Evolutionary conservation across 1,284 basidiomycete genomes (phyloP).

Genomic region (Cutaneotrichosporon spelunceum): DNA sequence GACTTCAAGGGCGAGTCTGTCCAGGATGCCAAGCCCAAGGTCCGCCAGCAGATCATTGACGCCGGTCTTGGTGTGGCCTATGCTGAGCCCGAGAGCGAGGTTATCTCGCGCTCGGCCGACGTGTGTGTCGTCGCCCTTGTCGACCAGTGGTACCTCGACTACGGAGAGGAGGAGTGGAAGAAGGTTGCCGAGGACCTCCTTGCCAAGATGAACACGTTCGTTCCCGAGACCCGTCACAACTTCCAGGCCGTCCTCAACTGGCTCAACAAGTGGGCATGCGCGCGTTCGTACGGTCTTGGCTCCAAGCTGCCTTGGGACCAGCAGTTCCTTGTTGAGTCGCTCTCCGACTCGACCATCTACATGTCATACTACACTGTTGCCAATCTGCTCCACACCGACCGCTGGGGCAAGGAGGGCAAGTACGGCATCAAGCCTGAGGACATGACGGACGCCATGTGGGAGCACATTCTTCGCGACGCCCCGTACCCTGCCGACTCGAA

Average conservation of each 20-base stretch:
- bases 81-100: slow-evolving; percentile 90
- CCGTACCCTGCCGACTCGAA: slow-evolving; percentile 64
- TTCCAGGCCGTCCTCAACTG: slow-evolving; percentile 91
- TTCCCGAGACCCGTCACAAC: slow-evolving; percentile 79
- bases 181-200: slow-evolving; percentile 78
- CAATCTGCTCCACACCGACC: slow-evolving; percentile 74
- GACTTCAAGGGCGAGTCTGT: slow-evolving; percentile 83
- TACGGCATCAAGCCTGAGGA: slow-evolving; percentile 83
- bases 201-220: slow-evolving; percentile 84
- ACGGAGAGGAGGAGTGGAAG: slow-evolving; percentile 88
- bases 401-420: slow-evolving; percentile 78
- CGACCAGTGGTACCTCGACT: slow-evolving; percentile 99
- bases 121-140: slow-evolving; percentile 97
- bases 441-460: slow-evolving; percentile 97
- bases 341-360: slow-evolving; percentile 98
- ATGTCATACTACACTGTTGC: slow-evolving; percentile 98
- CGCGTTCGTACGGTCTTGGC: slow-evolving; percentile 92
- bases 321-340: slow-evolving; percentile 91
- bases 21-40: slow-evolving; percentile 86
- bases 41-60: slow-evolving; percentile 78
- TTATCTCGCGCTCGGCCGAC: slow-evolving; percentile 84
- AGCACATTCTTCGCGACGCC: slow-evolving; percentile 80
- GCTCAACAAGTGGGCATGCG: slow-evolving; percentile 99
- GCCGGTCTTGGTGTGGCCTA: slow-evolving; percentile 79
- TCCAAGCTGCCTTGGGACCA: slow-evolving; percentile 97